Evolutionary conservation across 208 protist genomes (phyloP).

Genomic region (Naegleria fowleri): DNA sequence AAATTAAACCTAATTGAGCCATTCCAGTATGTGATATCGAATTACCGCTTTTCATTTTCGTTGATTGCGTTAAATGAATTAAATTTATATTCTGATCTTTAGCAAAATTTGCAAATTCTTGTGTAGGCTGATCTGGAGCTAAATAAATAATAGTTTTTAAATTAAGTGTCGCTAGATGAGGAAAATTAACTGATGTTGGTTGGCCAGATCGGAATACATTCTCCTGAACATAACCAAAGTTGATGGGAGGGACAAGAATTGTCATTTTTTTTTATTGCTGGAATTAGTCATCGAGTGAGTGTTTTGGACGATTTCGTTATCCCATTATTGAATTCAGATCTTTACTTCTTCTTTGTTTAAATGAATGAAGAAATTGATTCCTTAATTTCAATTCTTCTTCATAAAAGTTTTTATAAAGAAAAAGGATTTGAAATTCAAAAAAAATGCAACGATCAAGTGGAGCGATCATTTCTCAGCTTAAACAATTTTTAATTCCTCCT

Average conservation of each 20-base stretch:
- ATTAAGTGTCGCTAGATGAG: slow-evolving; percentile 87
- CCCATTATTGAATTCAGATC: too few relatives aligned
- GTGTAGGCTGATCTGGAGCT: slow-evolving; percentile 75
- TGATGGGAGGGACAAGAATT: slow-evolving; percentile 59
- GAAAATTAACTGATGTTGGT: slow-evolving; percentile 88
- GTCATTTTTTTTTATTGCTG: slow-evolving; percentile 5
- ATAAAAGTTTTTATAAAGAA: too few relatives aligned
- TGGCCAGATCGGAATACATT: slow-evolving; percentile 88
- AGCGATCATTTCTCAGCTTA: too few relatives aligned
- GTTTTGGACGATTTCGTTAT: too few relatives aligned
- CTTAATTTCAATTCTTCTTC: too few relatives aligned
- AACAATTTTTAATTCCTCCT: slow-evolving; percentile 23
- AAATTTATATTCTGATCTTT: slow-evolving; percentile 80
- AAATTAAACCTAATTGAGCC: slow-evolving; percentile 26
- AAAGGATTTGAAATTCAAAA: too few relatives aligned
- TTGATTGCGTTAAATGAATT: slow-evolving; percentile 25
- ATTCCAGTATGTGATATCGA: not conserved
- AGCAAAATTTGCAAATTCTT: slow-evolving; percentile 81
- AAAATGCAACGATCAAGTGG: too few relatives aligned
- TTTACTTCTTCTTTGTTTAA: too few relatives aligned
- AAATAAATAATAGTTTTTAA: slow-evolving; percentile 90
- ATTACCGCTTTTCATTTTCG: not conserved
- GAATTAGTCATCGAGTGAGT: too few relatives aligned
- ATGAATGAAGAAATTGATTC: too few relatives aligned
- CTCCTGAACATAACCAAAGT: slow-evolving; percentile 93